Evolutionary conservation across 805 yeast genomes (phyloP).

Genomic region (Hanseniaspora valbyensis): DNA sequence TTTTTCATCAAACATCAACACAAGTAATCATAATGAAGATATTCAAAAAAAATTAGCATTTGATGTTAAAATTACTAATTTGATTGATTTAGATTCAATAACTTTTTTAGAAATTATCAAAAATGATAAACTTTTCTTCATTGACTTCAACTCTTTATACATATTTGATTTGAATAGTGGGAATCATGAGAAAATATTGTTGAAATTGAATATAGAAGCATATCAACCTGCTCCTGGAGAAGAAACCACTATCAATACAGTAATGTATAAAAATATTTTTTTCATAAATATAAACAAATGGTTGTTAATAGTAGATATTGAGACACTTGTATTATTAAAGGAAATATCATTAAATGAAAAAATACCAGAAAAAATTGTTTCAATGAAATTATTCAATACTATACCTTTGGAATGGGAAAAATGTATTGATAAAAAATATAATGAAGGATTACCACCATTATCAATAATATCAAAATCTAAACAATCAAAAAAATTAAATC

Average conservation of each 20-base stretch:
- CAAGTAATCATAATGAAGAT: background rate
- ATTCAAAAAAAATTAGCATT: background rate
- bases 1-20: conserved; percentile 1
- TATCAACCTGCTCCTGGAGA: background rate
- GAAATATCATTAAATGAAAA: background rate
- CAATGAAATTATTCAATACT: background rate
- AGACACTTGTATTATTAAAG: background rate
- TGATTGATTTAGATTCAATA: conserved; percentile 6
- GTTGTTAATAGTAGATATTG: background rate
- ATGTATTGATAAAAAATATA: background rate
- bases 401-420: background rate
- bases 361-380: background rate
- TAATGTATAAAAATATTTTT: background rate
- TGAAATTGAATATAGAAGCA: background rate
- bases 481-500: background rate
- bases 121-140: background rate
- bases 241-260: background rate
- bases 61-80: conserved; percentile 9
- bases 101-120: background rate
- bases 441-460: background rate
- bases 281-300: background rate
- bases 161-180: background rate
- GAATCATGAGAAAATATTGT: background rate
- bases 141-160: background rate
- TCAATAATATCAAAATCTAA: background rate